These are phyloP conservation scores for Suillus occidentalis DNA, from an alignment of 768 basidiomycete species.

Conservation along the genomic window DNA sequence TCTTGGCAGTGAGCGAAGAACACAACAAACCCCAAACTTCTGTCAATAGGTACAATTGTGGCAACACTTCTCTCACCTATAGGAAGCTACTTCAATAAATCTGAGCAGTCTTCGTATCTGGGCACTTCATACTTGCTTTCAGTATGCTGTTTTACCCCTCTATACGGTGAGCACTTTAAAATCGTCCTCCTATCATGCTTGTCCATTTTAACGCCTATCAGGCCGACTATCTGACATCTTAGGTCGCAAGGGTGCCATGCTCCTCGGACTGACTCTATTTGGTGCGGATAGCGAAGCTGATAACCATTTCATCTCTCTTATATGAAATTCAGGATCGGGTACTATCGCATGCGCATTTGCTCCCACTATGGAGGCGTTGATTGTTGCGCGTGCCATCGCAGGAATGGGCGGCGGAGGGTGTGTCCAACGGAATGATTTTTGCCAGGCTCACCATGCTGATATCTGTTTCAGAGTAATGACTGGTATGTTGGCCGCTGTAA, in stretches of 20 bases:
- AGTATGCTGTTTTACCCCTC: constrained; percentile 87
- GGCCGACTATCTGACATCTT: constrained; percentile 84
- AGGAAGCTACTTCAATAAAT: constrained; percentile 80
- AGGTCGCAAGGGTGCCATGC: constrained; percentile 84
- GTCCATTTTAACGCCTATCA: constrained; percentile 34
- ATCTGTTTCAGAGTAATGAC: constrained; percentile 72
- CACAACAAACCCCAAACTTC: constrained; percentile 5
- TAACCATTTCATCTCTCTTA: constrained; percentile 18
- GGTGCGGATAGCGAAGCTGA: constrained; percentile 44
- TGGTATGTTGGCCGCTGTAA: constrained; percentile 42
- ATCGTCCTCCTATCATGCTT: constrained; percentile 4
- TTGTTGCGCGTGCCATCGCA: constrained; percentile 79
- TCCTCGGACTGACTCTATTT: constrained; percentile 81
- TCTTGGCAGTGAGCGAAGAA: constrained; percentile 3
- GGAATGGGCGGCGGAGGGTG: constrained; percentile 93
- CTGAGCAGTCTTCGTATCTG: constrained; percentile 81
- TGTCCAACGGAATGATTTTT: constrained; percentile 30
- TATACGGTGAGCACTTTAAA: constrained; percentile 59
- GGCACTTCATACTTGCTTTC: constrained; percentile 87
- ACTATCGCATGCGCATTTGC: constrained; percentile 87
- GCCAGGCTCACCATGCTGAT: constrained; percentile 17
- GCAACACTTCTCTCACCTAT: constrained; percentile 84
- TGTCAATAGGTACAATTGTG: constrained; percentile 66
- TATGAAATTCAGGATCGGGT: constrained; percentile 57
- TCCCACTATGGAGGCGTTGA: constrained; percentile 80